Evolutionary conservation across 1,284 basidiomycete genomes (phyloP), one percentile per base, ranked within the genome.

Genomic region (Pholiota adiposa): DNA sequence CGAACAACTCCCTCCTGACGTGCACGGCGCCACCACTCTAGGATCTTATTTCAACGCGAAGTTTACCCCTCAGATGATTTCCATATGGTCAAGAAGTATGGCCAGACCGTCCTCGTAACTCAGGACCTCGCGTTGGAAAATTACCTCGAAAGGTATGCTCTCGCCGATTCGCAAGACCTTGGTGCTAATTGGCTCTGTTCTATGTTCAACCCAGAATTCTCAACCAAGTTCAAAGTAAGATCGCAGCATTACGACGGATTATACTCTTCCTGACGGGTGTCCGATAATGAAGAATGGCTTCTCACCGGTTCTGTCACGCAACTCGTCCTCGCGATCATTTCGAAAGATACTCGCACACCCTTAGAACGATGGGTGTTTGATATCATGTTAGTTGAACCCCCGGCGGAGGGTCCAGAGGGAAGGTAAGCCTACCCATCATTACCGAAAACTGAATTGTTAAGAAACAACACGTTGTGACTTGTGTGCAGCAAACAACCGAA

Each of bases 341-440:
- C 94, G 27, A 94, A 96, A 71, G 97, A 99, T 70, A 91, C 93
- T 16, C 85, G 93, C 49, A 89, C 91, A 61, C 93, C 96, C 1
- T 83, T 98, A 52, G 97, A 99, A 75, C 84, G 97, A 64, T 99
- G 97, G 97, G 96, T 98, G 57, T 99, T 99, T 75, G 96, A 98
- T 76, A 85, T 99, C 69, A 90, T 96, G 69, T 84, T 96, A 46
- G 81, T 90, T 33, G 85, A 88, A 59, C 81, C 82, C 44, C 77
- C 84, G 7, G 66, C 79, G 7, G 82, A 83, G 53, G 68, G 76
- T 23, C 68, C 74, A 38, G 81, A 81, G 61, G 84, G 75, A 53
- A 62, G 62, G 63, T 66, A 62, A 51, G 51, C 27, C 41, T 33
- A n/a, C 59, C 38, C 19, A 54, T 16, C n/a, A 31, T 34, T 23